Evolutionary conservation across 2,329 filamentous ascomycete genomes (phyloP).

Genomic region (Boeremia lycopersici): DNA sequence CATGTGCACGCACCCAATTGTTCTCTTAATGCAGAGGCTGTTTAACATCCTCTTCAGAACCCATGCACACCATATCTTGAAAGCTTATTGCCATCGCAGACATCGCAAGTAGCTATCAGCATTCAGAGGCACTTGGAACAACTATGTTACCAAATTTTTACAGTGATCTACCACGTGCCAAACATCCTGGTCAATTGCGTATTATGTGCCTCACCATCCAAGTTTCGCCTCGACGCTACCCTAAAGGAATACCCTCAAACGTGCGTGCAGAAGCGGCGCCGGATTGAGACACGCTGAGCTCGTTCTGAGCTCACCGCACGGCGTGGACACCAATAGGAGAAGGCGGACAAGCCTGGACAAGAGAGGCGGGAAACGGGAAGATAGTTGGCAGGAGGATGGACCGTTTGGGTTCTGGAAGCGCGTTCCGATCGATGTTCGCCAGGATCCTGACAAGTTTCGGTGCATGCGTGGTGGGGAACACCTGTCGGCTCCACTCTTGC

Average conservation of each 20-base stretch:
- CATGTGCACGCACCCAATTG: neutral
- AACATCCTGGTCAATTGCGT: constrained; percentile 6
- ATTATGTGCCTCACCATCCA: constrained; percentile 4
- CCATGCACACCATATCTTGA: neutral
- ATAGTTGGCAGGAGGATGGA: constrained; percentile 12
- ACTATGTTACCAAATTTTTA: constrained; percentile 5
- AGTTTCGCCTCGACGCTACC: constrained; percentile 3
- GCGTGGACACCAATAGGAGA: constrained; percentile 2
- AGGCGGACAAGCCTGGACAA: neutral
- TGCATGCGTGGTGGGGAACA: constrained; percentile 30
- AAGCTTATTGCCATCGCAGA: neutral
- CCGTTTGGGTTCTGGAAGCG: constrained; percentile 5
- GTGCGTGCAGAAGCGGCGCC: constrained; percentile 8
- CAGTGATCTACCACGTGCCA: neutral
- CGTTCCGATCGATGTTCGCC: constrained; percentile 23
- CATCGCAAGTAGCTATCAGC: neutral
- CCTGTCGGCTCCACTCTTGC: constrained; percentile 41
- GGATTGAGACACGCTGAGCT: constrained; percentile 6
- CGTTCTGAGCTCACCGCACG: constrained; percentile 4
- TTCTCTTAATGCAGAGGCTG: neutral
- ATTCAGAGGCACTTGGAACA: neutral
- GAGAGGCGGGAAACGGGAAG: constrained; percentile 8
- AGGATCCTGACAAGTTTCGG: constrained; percentile 43
- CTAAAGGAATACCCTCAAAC: constrained; percentile 9
- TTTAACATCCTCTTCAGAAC: constrained; percentile 11